Conservation (phyloP, 2,329 filamentous ascomycete species). For the Phialemoniopsis sp. region DNA sequence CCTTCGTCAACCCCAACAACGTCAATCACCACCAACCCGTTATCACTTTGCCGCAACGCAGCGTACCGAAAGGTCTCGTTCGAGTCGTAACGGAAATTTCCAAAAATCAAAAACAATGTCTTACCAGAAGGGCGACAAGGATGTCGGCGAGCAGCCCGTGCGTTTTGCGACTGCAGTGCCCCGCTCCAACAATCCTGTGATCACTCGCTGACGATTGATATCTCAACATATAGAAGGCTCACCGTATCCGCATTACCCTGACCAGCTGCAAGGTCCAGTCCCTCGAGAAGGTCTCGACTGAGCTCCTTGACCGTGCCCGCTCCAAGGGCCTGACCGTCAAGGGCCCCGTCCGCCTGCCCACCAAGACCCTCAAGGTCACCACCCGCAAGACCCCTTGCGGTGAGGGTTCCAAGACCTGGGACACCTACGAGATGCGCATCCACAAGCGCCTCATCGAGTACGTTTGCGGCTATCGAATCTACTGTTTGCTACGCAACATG, state of each 20-base stretch:
- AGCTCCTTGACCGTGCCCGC: slow-evolving; percentile 98
- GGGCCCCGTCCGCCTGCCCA: slow-evolving; percentile 94
- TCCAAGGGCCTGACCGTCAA: slow-evolving; percentile 98
- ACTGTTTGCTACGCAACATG: background rate
- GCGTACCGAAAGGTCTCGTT: slow-evolving; percentile 3
- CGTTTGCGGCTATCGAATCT: slow-evolving; percentile 28
- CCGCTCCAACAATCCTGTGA: background rate
- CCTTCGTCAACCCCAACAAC: slow-evolving; percentile 1
- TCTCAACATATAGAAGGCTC: slow-evolving; percentile 65
- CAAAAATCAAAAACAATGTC: slow-evolving; percentile 63
- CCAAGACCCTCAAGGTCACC: slow-evolving; percentile 94
- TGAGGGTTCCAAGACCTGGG: slow-evolving; percentile 99
- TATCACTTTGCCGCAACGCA: slow-evolving; percentile 17
- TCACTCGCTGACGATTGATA: slow-evolving; percentile 9
- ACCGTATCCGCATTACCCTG: slow-evolving; percentile 98
- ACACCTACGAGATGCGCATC: slow-evolving; percentile 98
- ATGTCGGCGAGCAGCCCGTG: slow-evolving; percentile 83
- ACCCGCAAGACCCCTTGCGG: slow-evolving; percentile 99
- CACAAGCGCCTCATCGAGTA: slow-evolving; percentile 97
- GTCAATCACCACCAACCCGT: slow-evolving; percentile 5
- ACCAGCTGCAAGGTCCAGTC: slow-evolving; percentile 91
- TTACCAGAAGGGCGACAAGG: slow-evolving; percentile 94
- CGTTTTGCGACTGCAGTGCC: slow-evolving; percentile 26
- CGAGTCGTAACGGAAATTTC: slow-evolving; percentile 14
- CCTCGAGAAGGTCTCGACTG: slow-evolving; percentile 96